Conservation (phyloP, 1,139 yeast species). For the Hemisphaericaspora xylanilytica region DNA sequence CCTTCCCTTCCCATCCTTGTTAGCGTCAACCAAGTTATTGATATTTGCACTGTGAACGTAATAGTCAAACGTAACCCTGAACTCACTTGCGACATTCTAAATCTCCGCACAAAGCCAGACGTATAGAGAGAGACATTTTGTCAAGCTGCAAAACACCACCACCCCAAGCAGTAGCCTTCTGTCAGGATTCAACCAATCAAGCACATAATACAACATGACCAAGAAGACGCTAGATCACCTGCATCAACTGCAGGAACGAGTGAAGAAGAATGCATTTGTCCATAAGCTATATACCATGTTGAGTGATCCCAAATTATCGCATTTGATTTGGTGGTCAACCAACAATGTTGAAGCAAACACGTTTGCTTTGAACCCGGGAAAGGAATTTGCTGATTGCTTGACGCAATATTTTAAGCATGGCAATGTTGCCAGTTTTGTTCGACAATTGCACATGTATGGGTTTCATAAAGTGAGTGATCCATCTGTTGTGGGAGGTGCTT, state of each 20-base stretch:
- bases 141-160: background rate
- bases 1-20: too few species aligned
- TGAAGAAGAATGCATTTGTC: slow-evolving; percentile 63
- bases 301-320: slow-evolving; percentile 46
- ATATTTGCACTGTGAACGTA: too few species aligned
- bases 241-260: slow-evolving; percentile 19
- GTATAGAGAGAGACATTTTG: background rate
- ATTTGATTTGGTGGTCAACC: slow-evolving; percentile 76
- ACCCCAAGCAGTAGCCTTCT: too few species aligned
- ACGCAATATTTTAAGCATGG: slow-evolving; percentile 47
- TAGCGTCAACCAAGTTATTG: too few species aligned
- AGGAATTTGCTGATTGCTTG: slow-evolving; percentile 44
- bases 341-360: slow-evolving; percentile 53
- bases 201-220: too few species aligned
- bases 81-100: too few species aligned
- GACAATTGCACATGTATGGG: slow-evolving; percentile 51
- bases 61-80: too few species aligned
- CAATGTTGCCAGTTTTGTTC: slow-evolving; percentile 46
- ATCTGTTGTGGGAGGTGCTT: slow-evolving; percentile 2
- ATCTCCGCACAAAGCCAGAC: too few species aligned
- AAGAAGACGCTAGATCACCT: slow-evolving; percentile 16
- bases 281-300: slow-evolving; percentile 62
- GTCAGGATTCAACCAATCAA: too few species aligned
- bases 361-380: slow-evolving; percentile 60
- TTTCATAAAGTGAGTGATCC: slow-evolving; percentile 53